phyloP scores from a whole-genome alignment of 2,329 filamentous ascomycete species.

The Cephalotrichum gorgonifer region DNA sequence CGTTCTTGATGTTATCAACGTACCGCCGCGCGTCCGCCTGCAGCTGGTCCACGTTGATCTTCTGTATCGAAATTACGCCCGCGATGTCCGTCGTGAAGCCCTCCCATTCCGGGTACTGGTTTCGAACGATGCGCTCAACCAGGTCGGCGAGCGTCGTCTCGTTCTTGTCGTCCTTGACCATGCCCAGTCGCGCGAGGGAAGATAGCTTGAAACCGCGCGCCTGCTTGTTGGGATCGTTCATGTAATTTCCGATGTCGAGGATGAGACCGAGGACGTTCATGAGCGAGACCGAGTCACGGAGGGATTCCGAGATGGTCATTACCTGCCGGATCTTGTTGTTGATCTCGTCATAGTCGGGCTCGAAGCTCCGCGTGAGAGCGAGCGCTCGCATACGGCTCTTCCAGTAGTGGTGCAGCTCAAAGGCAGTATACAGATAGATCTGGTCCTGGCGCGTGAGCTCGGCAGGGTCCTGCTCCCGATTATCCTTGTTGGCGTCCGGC shows the following conservation, averaged over 20 bases:
- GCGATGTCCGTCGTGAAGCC: constrained; percentile 74
- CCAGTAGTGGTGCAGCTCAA: constrained; percentile 96
- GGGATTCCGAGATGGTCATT: constrained; percentile 76
- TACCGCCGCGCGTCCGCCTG: constrained; percentile 81
- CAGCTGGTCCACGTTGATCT: constrained; percentile 91
- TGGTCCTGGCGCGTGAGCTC: constrained; percentile 94
- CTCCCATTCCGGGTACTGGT: constrained; percentile 95
- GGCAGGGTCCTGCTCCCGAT: constrained; percentile 70
- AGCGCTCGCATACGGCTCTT: constrained; percentile 93
- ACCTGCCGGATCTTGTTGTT: constrained; percentile 76
- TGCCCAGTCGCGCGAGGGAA: constrained; percentile 80
- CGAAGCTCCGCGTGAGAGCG: constrained; percentile 70
- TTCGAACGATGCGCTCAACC: constrained; percentile 90
- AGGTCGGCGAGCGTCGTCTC: constrained; percentile 92
- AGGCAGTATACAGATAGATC: constrained; percentile 86
- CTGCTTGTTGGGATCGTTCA: constrained; percentile 99
- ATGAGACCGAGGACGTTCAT: constrained; percentile 97
- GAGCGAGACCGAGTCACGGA: constrained; percentile 82
- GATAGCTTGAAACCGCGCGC: constrained; percentile 96
- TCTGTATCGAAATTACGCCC: constrained; percentile 69
- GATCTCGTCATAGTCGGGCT: constrained; percentile 85
- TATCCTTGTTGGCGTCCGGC: constrained; percentile 61
- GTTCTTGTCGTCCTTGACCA: constrained; percentile 99
- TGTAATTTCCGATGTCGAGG: constrained; percentile 97
- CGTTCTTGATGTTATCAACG: constrained; percentile 88